Conservation (phyloP, 2,329 filamentous ascomycete species). For the Pestalotiopsis sp. region DNA sequence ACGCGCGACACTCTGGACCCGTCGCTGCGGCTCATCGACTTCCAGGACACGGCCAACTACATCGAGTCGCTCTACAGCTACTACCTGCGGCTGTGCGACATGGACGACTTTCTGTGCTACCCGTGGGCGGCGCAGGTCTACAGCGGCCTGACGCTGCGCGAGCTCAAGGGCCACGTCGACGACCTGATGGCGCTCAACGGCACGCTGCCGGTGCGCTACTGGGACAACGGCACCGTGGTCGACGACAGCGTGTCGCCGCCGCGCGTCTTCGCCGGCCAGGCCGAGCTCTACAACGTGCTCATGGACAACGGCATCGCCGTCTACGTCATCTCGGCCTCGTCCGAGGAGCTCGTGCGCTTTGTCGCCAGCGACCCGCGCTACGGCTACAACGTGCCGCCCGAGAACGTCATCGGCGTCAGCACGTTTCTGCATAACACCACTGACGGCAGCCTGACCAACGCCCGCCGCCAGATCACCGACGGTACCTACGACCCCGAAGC, state of each 20-base stretch:
- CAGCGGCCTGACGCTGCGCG: slow-evolving; percentile 43
- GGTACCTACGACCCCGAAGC: slow-evolving; percentile 36
- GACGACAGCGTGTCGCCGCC: slow-evolving; percentile 35
- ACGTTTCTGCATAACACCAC: slow-evolving; percentile 36
- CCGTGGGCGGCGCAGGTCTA: slow-evolving; percentile 45
- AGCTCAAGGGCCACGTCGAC: slow-evolving; percentile 49
- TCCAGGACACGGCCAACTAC: slow-evolving; percentile 40
- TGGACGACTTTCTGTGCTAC: slow-evolving; percentile 45
- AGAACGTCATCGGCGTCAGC: slow-evolving; percentile 47
- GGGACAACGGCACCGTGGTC: slow-evolving; percentile 33
- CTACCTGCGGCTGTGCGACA: slow-evolving; percentile 44
- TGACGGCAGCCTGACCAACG: slow-evolving; percentile 32
- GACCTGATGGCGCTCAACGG: slow-evolving; percentile 46
- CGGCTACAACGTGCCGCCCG: slow-evolving; percentile 45
- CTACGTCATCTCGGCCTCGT: slow-evolving; percentile 43
- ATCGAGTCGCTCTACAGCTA: slow-evolving; percentile 48
- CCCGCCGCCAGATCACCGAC: slow-evolving; percentile 42
- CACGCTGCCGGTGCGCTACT: slow-evolving; percentile 39
- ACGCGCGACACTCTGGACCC: slow-evolving; percentile 43
- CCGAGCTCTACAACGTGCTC: slow-evolving; percentile 45
- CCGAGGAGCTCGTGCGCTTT: slow-evolving; percentile 49
- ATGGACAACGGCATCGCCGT: slow-evolving; percentile 46
- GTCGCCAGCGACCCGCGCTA: slow-evolving; percentile 46
- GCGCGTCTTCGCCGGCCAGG: slow-evolving; percentile 40
- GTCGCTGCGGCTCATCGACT: slow-evolving; percentile 41